Conservation (phyloP, 176 grass and related monocot species). For the Rhynchospora breviuscula region DNA sequence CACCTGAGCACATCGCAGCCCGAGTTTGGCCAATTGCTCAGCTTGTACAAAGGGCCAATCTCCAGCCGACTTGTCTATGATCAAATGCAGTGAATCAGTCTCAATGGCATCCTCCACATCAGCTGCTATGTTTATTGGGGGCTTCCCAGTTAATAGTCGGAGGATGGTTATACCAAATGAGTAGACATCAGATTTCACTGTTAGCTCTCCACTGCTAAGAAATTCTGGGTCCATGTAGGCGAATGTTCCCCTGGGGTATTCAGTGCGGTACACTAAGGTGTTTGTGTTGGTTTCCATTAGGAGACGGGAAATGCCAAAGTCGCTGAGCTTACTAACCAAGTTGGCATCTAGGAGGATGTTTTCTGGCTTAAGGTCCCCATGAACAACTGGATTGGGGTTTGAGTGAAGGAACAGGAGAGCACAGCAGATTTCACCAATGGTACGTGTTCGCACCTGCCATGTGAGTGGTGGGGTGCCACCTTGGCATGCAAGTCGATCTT, state of each 20-base stretch:
- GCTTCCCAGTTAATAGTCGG: conserved; percentile 37
- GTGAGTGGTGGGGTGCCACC: conserved; percentile 31
- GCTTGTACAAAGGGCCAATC: conserved; percentile 47
- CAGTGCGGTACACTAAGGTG: conserved; percentile 28
- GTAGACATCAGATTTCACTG: conserved; percentile 38
- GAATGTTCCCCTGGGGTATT: conserved; percentile 27
- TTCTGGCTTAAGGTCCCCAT: conserved; percentile 48
- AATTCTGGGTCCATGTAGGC: conserved; percentile 58
- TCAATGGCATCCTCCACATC: conserved; percentile 35
- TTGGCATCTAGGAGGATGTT: conserved; percentile 69
- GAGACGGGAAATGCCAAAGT: conserved; percentile 49
- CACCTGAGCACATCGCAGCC: conserved; percentile 23
- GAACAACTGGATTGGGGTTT: conserved; percentile 38
- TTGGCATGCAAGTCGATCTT: conserved; percentile 35
- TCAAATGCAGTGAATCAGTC: conserved; percentile 17
- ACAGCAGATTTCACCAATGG: conserved; percentile 45
- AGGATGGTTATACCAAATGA: conserved; percentile 51
- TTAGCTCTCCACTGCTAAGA: conserved; percentile 27
- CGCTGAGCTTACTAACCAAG: conserved; percentile 45
- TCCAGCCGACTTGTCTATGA: conserved; percentile 48
- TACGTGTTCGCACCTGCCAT: conserved; percentile 45
- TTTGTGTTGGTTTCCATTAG: conserved; percentile 33
- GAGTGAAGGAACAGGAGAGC: conserved; percentile 56
- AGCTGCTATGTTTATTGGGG: conserved; percentile 20
- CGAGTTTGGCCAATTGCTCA: conserved; percentile 40